These are phyloP conservation scores for Candida sithepensis DNA, from an alignment of 805 yeast genomes.

Conservation along the genomic window DNA sequence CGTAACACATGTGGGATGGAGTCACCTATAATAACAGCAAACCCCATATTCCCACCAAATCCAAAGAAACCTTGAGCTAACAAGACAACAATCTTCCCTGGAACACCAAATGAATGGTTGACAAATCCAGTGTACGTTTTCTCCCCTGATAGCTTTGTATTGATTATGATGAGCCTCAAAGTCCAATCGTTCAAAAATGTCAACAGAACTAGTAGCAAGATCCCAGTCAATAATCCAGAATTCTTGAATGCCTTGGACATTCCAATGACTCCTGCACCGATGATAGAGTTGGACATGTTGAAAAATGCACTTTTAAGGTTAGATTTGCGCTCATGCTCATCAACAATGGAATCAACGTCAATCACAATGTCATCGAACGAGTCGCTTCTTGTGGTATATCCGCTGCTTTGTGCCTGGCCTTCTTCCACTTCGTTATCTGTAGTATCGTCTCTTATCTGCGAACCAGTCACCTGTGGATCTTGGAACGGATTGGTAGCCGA, in stretches of 20 bases:
- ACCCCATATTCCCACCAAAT: constrained; percentile 91
- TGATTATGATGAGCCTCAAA: constrained; percentile 67
- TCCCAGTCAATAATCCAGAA: constrained; percentile 75
- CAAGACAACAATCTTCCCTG: constrained; percentile 65
- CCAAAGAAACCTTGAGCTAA: constrained; percentile 86
- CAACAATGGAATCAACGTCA: constrained; percentile 6
- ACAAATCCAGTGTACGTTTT: constrained; percentile 85
- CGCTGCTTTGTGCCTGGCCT: background rate
- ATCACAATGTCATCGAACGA: constrained; percentile 3
- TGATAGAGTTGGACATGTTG: constrained; percentile 94
- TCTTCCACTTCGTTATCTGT: background rate
- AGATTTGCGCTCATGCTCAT: constrained; percentile 39
- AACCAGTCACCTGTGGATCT: background rate
- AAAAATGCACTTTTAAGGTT: constrained; percentile 83
- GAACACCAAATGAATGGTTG: constrained; percentile 67
- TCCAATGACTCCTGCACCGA: constrained; percentile 95
- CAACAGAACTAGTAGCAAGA: constrained; percentile 53
- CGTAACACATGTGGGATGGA: constrained; percentile 86
- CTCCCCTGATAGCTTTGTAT: constrained; percentile 73
- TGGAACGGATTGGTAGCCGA: background rate
- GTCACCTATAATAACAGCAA: constrained; percentile 92
- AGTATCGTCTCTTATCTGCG: background rate
- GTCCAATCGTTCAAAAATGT: constrained; percentile 89
- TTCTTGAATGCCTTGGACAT: constrained; percentile 86
- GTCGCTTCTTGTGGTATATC: background rate